Evolutionary conservation across 805 yeast species (phyloP), one percentile per base, ranked within the genome.

Genomic region (Torulaspora indica): DNA sequence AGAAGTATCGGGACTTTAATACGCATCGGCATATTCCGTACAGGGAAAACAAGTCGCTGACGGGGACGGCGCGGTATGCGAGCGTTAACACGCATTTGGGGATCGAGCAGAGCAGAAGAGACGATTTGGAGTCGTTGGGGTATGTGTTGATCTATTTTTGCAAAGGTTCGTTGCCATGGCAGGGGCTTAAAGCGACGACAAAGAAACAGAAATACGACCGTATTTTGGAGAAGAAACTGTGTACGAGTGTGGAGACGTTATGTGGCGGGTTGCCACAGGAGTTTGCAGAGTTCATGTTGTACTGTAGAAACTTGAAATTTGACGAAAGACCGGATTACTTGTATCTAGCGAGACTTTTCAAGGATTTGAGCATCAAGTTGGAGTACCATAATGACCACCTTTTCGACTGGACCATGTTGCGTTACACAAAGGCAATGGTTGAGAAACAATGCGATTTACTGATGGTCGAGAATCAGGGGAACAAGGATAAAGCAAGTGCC

Each of bases 51-150:
- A 91, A 93, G 69, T 89, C 91, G 60, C 78, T 91, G 58, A 91
- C 97, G 12, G 98, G 98, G 61, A 91, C 98, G 20, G 98, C 98
- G 13, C 81, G 98, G 62, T 93, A 91, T 67, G 97, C 97, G 40
- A 79, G 89, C 47, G 83, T 93, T 56, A 91, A 90, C 68, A 91
- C 98, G 28, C 98, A 91, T 69, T 73, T 93, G 65, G 98, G 98
- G 44, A 85, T 91, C 56, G 98, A 91, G 66, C 98, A 91, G 70
- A 81, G 89, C 57, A 81, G 98, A 72, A 80, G 98, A 66, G 98
- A 91, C 68, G 98, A 91, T 66, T 76, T 91, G 57, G 98, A 93
- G 70, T 82, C 93, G 49, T 76, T 91, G 60, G 98, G 96, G 40
- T 91, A 91, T 63, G 97, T 91, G 42, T 75, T 93, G 57, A 86